These are phyloP conservation scores for Solanum lycopersicoides DNA, from an alignment of 257 asterid species.

Conservation along the genomic window DNA sequence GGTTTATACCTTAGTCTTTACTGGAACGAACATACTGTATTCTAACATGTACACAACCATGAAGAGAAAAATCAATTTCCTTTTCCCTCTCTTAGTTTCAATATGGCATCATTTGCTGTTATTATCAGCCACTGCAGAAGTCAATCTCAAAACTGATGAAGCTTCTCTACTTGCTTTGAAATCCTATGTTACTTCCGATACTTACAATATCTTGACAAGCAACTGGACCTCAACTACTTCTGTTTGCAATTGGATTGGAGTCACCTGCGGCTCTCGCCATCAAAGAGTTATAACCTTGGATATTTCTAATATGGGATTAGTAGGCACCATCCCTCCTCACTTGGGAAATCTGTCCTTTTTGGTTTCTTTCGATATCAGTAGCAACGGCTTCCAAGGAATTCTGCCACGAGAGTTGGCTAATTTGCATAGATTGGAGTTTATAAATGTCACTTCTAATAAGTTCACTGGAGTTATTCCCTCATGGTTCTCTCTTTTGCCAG, in stretches of 20 bases:
- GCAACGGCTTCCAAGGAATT: slow-evolving; percentile 3
- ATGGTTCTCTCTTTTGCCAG: neutral
- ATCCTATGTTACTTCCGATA: slow-evolving; percentile 1
- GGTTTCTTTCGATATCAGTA: neutral
- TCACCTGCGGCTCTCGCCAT: slow-evolving; percentile 9
- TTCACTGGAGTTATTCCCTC: slow-evolving; percentile 7
- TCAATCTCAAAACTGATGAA: slow-evolving; percentile 17
- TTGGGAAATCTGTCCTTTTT: slow-evolving; percentile 11
- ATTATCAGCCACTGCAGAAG: neutral
- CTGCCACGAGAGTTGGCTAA: neutral
- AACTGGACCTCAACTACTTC: slow-evolving; percentile 15
- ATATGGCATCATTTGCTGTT: neutral
- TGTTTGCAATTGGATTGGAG: slow-evolving; percentile 25
- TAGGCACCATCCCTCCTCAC: neutral
- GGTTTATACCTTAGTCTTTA: neutral
- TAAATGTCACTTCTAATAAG: slow-evolving; percentile 7
- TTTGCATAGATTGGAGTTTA: neutral
- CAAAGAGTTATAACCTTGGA: slow-evolving; percentile 4
- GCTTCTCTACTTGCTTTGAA: slow-evolving; percentile 20
- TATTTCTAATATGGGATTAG: neutral
- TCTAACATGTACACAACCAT: neutral
- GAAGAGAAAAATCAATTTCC: neutral
- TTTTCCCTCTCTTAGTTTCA: neutral
- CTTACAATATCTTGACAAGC: neutral
- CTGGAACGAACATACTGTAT: neutral